These are phyloP conservation scores for Fusarium tanahbumbuense DNA, from an alignment of 2,329 filamentous ascomycete genomes.

Conservation along the genomic window DNA sequence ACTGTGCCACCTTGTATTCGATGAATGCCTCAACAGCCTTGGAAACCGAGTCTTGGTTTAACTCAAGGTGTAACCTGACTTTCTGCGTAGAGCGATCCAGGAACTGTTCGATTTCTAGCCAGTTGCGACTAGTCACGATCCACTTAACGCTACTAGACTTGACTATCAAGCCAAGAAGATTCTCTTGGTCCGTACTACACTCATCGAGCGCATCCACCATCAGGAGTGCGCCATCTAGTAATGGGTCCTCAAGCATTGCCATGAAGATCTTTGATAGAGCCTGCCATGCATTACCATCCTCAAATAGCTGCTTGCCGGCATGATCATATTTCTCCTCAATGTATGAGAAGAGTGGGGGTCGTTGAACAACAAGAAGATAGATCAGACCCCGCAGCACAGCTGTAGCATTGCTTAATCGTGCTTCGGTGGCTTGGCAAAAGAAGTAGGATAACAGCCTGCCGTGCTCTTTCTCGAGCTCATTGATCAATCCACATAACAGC, in stretches of 20 bases:
- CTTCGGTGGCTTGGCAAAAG: not conserved
- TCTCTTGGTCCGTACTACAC: accelerated
- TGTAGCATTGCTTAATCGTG: not conserved
- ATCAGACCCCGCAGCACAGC: not conserved
- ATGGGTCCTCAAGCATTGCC: not conserved
- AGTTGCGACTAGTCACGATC: not conserved
- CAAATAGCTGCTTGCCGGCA: accelerated
- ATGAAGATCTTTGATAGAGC: not conserved
- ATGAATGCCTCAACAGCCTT: not conserved
- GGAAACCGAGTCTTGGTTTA: accelerated
- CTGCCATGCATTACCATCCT: not conserved
- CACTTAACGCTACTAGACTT: not conserved
- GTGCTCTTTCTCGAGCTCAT: not conserved
- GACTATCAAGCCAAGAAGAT: not conserved
- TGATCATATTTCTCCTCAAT: not conserved
- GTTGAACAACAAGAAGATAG: not conserved
- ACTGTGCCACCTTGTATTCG: not conserved
- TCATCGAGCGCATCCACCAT: not conserved
- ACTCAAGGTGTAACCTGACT: not conserved
- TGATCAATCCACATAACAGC: slow-evolving; percentile 54
- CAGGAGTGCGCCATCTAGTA: accelerated
- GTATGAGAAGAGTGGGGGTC: accelerated
- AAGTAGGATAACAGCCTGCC: accelerated
- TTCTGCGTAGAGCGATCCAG: accelerated
- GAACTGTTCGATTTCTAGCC: accelerated